These are phyloP conservation scores for Suhomyces wounanorum DNA, from an alignment of 1,139 yeast species.

Conservation along the genomic window DNA sequence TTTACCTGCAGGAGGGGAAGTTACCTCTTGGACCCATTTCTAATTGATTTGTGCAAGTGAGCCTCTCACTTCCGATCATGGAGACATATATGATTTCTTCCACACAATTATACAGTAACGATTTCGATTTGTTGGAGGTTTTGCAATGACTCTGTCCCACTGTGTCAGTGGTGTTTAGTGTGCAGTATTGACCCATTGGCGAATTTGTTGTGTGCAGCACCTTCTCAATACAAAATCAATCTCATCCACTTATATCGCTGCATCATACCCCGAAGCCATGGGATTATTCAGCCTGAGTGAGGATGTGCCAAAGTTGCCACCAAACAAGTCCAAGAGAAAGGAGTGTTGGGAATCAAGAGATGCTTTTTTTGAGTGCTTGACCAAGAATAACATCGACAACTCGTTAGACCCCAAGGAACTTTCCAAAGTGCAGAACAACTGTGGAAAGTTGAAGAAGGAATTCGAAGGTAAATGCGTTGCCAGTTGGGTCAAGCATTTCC, in stretches of 20 bases:
- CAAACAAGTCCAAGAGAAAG: constrained; percentile 41
- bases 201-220: neutral
- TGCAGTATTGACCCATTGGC: neutral
- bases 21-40: too few species aligned
- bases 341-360: constrained; percentile 51
- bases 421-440: constrained; percentile 33
- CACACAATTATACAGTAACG: too few species aligned
- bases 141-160: too few species aligned
- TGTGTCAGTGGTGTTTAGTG: too few species aligned
- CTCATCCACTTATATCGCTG: neutral
- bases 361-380: constrained; percentile 42
- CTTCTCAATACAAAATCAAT: neutral
- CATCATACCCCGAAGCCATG: constrained; percentile 22
- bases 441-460: constrained; percentile 37
- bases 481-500: constrained; percentile 49
- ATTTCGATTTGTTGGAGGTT: too few species aligned
- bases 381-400: constrained; percentile 43
- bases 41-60: too few species aligned
- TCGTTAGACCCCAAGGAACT: constrained; percentile 44
- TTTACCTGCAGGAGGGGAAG: too few species aligned
- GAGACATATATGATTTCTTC: too few species aligned
- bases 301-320: constrained; percentile 34
- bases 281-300: constrained; percentile 38
- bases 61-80: too few species aligned
- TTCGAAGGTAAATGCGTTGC: constrained; percentile 47